Conservation (phyloP, 352 stramenopile species). For the Phytopythium boreale region DNA sequence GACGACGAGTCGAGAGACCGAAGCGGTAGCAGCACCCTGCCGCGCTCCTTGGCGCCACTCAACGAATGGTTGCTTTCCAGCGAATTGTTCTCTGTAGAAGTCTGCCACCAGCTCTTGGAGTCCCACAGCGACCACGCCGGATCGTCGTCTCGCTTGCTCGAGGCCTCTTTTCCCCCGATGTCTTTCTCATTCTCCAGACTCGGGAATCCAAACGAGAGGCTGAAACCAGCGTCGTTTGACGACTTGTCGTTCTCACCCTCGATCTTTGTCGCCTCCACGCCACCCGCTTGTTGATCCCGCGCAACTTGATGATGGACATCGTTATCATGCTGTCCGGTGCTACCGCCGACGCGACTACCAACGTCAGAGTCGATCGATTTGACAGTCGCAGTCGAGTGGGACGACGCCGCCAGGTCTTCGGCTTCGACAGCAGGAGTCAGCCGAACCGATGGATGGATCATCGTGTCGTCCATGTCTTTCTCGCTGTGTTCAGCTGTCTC, state of each 20-base stretch:
- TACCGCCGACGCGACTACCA: not conserved
- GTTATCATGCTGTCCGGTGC: not conserved
- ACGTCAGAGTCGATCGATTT: not conserved
- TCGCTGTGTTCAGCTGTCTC: not conserved
- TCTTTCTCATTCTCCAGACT: not conserved
- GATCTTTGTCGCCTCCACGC: not conserved
- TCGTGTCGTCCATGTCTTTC: not conserved
- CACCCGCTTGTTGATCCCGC: not conserved
- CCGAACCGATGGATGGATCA: not conserved
- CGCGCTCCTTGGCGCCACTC: not conserved
- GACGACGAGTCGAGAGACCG: not conserved
- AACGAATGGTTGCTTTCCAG: not conserved
- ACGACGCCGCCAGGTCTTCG: not conserved
- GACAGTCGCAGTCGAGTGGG: not conserved
- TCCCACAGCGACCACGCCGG: constrained; percentile 1
- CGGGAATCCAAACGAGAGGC: not conserved
- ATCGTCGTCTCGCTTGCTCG: not conserved
- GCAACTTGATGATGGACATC: not conserved
- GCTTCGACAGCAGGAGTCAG: not conserved
- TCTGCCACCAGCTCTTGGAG: constrained; percentile 4
- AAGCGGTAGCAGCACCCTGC: not conserved
- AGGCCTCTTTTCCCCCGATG: not conserved
- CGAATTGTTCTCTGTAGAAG: constrained; percentile 4
- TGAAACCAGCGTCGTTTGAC: not conserved
- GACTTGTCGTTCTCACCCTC: not conserved